phyloP scores from a whole-genome alignment of 139 green algal genomes.

The Marvania coccoides region DNA sequence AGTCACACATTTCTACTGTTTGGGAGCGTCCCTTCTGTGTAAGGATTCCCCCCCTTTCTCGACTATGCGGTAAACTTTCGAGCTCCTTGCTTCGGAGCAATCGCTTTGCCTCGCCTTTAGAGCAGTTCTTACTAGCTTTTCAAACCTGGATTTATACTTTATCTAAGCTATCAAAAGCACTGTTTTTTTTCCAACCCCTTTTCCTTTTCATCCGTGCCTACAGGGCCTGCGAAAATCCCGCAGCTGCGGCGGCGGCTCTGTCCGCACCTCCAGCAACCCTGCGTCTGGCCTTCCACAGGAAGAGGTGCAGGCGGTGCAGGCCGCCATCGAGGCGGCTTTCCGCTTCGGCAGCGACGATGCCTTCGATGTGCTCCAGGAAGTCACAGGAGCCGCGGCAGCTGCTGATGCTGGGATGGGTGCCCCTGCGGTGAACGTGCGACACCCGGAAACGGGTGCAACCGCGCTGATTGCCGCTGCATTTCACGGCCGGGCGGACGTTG shows the following conservation, averaged over 20 bases:
- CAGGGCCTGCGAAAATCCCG: background rate
- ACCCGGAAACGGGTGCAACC: slow-evolving; percentile 53
- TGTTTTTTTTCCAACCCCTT: no score
- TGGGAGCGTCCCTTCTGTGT: background rate
- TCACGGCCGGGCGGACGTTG: slow-evolving; percentile 3
- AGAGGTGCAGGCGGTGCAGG: slow-evolving; percentile 11
- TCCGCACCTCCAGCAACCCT: background rate
- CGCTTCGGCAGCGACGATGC: slow-evolving; percentile 17
- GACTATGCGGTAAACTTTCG: no score
- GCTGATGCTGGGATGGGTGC: slow-evolving; percentile 14
- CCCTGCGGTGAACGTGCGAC: slow-evolving; percentile 30
- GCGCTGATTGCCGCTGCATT: slow-evolving; percentile 47
- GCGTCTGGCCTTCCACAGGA: background rate
- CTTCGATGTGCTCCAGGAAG: slow-evolving; percentile 27
- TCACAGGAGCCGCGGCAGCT: slow-evolving; percentile 30
- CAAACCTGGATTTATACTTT: no score
- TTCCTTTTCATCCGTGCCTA: background rate
- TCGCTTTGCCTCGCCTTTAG: no score
- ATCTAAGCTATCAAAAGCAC: no score
- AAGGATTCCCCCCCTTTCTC: background rate
- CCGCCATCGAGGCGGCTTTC: slow-evolving; percentile 35
- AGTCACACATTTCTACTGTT: no score
- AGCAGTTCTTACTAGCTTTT: no score
- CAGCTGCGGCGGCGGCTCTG: background rate
- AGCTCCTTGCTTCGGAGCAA: no score